Percentiles rank a stretch among this genome's conserved stretches.
These are phyloP conservation scores for Rhodotorula paludigena DNA, from an alignment of 768 basidiomycete genomes.

Conservation along the genomic window DNA sequence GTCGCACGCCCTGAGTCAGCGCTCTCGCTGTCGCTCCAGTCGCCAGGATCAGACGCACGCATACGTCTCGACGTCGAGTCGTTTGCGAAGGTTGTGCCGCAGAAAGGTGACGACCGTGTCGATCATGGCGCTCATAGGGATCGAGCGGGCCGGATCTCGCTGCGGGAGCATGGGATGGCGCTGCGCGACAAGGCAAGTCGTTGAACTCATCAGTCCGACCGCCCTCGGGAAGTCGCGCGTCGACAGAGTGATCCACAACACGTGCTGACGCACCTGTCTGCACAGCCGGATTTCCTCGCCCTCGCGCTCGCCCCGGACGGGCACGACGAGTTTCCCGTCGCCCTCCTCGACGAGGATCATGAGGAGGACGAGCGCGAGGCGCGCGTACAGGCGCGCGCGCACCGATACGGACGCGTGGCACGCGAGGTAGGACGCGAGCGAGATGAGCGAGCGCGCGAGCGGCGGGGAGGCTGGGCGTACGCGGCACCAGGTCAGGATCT, in stretches of 20 bases:
- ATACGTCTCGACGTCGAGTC: slow-evolving; percentile 36
- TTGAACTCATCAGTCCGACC: too few relatives aligned
- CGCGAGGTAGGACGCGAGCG: slow-evolving; percentile 35
- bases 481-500: too few relatives aligned
- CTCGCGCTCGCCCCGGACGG: neutral
- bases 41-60: slow-evolving; percentile 15
- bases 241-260: neutral
- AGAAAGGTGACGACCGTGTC: slow-evolving; percentile 33
- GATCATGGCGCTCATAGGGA: slow-evolving; percentile 21
- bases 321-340: slow-evolving; percentile 11
- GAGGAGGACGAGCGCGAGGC: slow-evolving; percentile 24
- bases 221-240: too few relatives aligned
- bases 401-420: slow-evolving; percentile 27
- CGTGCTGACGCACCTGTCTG: slow-evolving; percentile 14
- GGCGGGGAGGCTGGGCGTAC: neutral
- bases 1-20: neutral
- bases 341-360: slow-evolving; percentile 36
- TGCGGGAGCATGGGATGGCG: slow-evolving; percentile 12
- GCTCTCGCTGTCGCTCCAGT: fast-evolving
- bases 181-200: neutral
- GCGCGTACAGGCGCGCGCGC: slow-evolving; percentile 21
- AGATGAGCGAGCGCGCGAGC: slow-evolving; percentile 29
- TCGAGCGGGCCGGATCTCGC: neutral
- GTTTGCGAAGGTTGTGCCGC: slow-evolving; percentile 25
- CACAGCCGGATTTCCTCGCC: slow-evolving; percentile 14